Conservation (phyloP, 345 rosid species). For the Gossypium stocksii region DNA sequence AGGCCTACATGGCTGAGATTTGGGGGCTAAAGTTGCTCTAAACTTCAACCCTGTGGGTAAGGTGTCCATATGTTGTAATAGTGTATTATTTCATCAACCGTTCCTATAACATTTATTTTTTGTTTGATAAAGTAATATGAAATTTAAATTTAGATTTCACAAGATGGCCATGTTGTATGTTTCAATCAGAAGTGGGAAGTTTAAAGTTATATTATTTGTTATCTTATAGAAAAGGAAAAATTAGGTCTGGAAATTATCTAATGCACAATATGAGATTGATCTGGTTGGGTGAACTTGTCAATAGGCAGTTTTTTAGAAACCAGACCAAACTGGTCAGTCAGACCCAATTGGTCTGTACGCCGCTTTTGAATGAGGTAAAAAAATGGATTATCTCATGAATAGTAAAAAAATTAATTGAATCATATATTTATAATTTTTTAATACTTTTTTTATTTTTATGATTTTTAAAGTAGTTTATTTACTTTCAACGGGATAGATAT, state of each 20-base stretch:
- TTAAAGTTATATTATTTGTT: not conserved
- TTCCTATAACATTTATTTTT: slow-evolving; percentile 3
- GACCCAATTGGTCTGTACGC: too few species aligned
- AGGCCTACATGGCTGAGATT: not conserved
- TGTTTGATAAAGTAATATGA: not conserved
- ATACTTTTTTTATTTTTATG: too few species aligned
- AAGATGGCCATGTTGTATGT: not conserved
- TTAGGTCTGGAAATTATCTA: not conserved
- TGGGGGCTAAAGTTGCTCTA: not conserved
- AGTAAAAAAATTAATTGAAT: too few species aligned
- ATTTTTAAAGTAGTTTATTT: too few species aligned
- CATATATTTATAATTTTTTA: too few species aligned
- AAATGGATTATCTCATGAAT: too few species aligned
- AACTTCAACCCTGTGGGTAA: not conserved
- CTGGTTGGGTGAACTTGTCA: not conserved
- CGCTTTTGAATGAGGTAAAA: too few species aligned
- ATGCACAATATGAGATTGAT: not conserved
- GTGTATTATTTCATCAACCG: slow-evolving; percentile 7
- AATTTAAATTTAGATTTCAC: not conserved
- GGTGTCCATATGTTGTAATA: slow-evolving; percentile 12
- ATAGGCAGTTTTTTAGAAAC: not conserved
- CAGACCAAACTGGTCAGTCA: too few species aligned
- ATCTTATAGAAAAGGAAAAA: not conserved
- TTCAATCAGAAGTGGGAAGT: not conserved
- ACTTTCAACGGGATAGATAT: too few species aligned